Evolutionary conservation across 192 early-diverging fungal genomes (phyloP).

Genomic region (Linnemannia zychae): DNA sequence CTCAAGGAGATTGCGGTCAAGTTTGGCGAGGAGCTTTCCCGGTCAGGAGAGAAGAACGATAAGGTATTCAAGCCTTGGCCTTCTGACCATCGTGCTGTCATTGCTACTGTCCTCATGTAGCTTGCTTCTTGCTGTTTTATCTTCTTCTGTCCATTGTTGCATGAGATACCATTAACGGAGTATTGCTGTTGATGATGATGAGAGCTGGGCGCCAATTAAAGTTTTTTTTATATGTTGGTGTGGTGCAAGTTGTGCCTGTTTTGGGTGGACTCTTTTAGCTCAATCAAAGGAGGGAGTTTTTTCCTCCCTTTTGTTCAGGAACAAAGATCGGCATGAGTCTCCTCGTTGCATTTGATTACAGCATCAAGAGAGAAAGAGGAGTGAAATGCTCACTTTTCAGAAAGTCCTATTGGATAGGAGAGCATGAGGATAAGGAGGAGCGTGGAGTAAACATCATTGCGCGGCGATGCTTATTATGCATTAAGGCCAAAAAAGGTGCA

Average conservation of each 20-base stretch:
- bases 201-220: conserved; percentile 4
- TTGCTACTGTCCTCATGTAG: conserved; percentile 46
- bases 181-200: not conserved
- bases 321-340: not conserved
- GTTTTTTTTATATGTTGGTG: not conserved
- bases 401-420: no score
- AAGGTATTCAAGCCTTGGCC: conserved; percentile 44
- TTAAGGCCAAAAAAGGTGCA: no score
- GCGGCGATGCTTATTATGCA: no score
- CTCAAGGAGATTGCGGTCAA: conserved; percentile 42
- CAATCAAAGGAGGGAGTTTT: not conserved
- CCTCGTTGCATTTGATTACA: not conserved
- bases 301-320: not conserved
- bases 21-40: conserved; percentile 38
- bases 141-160: not conserved
- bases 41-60: conserved; percentile 48
- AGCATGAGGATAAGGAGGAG: no score
- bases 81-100: conserved; percentile 48
- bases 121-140: not conserved
- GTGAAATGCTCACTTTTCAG: no score
- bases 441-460: not conserved
- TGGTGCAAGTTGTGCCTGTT: not conserved
- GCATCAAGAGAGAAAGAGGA: not conserved
- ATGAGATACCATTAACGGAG: not conserved
- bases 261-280: not conserved